These are phyloP conservation scores for Pythium dissotocum DNA, from an alignment of 352 stramenopile genomes.

Conservation along the genomic window DNA sequence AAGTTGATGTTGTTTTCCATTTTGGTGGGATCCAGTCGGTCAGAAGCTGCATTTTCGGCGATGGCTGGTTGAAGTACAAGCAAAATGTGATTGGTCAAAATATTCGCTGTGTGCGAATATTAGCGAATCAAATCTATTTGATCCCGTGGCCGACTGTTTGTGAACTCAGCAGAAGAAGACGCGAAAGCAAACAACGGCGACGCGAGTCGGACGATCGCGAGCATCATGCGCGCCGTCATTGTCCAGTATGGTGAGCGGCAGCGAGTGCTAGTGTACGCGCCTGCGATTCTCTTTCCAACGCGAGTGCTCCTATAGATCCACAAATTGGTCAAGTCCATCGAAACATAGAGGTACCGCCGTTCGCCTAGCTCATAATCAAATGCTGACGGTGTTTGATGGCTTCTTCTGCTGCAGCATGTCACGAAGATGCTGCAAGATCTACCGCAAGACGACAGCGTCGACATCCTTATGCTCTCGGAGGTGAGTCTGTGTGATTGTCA, in stretches of 20 bases:
- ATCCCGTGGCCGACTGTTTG: too few species aligned
- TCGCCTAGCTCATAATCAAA: background rate
- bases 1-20: background rate
- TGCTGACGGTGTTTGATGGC: background rate
- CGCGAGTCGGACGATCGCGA: background rate
- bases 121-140: background rate
- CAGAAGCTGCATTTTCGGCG: background rate
- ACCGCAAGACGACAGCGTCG: conserved; percentile 43
- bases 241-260: conserved; percentile 69
- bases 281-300: background rate
- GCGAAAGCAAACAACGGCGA: background rate
- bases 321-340: conserved; percentile 63
- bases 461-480: conserved; percentile 82
- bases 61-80: background rate
- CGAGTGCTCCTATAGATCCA: conserved; percentile 40
- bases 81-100: background rate
- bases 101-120: background rate
- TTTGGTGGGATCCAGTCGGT: background rate
- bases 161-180: background rate
- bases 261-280: background rate
- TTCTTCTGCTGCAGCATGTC: conserved; percentile 47
- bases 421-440: conserved; percentile 62
- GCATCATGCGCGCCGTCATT: conserved; percentile 65
- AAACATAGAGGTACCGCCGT: conserved; percentile 58
- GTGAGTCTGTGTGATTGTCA: conserved; percentile 25